These are phyloP conservation scores for Decorospora gaudefroyi DNA, from an alignment of 2,329 filamentous ascomycete genomes.

Conservation along the genomic window DNA sequence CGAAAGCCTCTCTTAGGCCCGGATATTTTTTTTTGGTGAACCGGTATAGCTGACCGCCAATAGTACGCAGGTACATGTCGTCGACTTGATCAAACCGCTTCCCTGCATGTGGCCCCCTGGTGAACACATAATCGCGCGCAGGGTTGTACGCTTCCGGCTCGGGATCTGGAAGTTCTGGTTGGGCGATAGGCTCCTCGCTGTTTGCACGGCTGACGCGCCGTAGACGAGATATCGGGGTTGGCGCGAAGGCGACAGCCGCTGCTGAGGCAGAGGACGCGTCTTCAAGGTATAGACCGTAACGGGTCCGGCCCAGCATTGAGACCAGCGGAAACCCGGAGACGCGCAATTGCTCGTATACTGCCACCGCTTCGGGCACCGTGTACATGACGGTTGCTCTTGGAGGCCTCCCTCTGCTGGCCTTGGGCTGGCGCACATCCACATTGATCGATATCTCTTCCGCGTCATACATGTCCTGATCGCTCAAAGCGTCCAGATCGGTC, in stretches of 20 bases:
- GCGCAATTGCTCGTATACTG: conserved; percentile 22
- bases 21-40: conserved; percentile 25
- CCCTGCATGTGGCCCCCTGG: conserved; percentile 25
- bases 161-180: conserved; percentile 3
- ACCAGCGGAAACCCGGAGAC: conserved; percentile 22
- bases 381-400: conserved; percentile 27
- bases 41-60: conserved; percentile 27
- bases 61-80: conserved; percentile 29
- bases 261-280: conserved; percentile 8
- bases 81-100: conserved; percentile 25
- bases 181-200: conserved; percentile 4
- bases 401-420: conserved; percentile 1
- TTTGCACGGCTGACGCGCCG: conserved; percentile 16
- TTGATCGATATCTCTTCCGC: conserved; percentile 32
- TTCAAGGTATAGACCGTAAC: conserved; percentile 20
- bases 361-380: conserved; percentile 21
- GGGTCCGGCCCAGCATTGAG: conserved; percentile 10
- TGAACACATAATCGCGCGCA: conserved; percentile 28
- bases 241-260: conserved; percentile 10
- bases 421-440: conserved; percentile 17
- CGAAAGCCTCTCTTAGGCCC: conserved; percentile 29
- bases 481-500: conserved; percentile 1
- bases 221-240: conserved; percentile 18
- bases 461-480: conserved; percentile 21
- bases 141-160: conserved; percentile 5